These are phyloP conservation scores for Rhytidhysteron rufulum DNA, from an alignment of 2,329 filamentous ascomycete species.

Conservation along the genomic window DNA sequence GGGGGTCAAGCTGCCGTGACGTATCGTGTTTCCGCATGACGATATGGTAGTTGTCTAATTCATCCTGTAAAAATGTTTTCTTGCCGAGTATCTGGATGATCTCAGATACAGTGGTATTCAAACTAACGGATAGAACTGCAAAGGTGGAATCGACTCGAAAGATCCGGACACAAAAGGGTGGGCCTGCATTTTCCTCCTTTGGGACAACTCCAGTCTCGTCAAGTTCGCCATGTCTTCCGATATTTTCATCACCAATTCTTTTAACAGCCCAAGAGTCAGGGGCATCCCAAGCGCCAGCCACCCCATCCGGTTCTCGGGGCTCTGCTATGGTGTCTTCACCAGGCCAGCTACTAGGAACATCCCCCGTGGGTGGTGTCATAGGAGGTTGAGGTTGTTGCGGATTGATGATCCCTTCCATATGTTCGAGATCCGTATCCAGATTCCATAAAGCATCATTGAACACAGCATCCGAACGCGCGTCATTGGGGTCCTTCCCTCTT, in stretches of 20 bases:
- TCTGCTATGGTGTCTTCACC: conserved; percentile 31
- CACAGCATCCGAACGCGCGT: conserved; percentile 35
- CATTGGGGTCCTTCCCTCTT: conserved; percentile 42
- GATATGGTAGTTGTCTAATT: conserved; percentile 91
- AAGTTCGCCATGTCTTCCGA: conserved; percentile 55
- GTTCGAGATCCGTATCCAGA: conserved; percentile 80
- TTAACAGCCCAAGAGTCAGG: conserved; percentile 96
- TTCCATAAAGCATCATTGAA: conserved; percentile 63
- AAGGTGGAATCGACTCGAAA: conserved; percentile 94
- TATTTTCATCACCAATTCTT: conserved; percentile 62
- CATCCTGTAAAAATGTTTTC: conserved; percentile 89
- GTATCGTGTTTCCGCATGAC: conserved; percentile 91
- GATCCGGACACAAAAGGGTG: conserved; percentile 87
- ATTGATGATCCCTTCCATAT: conserved; percentile 88
- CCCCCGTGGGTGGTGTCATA: conserved; percentile 61
- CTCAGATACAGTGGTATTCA: conserved; percentile 82
- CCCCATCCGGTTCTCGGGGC: conserved; percentile 33
- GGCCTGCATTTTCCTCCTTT: conserved; percentile 68
- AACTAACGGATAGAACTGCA: conserved; percentile 78
- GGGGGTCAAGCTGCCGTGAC: conserved; percentile 71
- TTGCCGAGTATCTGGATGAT: conserved; percentile 87
- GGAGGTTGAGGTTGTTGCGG: conserved; percentile 59
- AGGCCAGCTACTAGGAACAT: conserved; percentile 47
- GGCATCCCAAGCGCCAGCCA: conserved; percentile 72
- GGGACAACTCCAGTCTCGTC: conserved; percentile 67